These are phyloP conservation scores for Fusarium pseudocircinatum DNA, from an alignment of 2,329 filamentous ascomycete species.

Conservation along the genomic window DNA sequence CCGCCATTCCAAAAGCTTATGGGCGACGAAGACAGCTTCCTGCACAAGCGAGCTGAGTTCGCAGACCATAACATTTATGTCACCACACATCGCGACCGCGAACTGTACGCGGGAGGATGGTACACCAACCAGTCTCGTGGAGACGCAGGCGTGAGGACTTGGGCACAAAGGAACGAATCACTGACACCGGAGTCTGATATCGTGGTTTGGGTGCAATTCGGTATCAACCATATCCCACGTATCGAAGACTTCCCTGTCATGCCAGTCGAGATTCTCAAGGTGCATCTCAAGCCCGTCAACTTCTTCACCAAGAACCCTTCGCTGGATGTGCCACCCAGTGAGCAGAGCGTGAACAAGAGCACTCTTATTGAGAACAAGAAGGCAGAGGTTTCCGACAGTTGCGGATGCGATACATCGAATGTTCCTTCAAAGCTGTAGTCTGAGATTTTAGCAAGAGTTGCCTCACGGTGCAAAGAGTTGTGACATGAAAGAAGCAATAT, in stretches of 20 bases:
- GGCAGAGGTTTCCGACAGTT: background rate
- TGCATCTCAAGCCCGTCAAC: constrained; percentile 51
- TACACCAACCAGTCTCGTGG: constrained; percentile 60
- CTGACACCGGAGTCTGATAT: constrained; percentile 79
- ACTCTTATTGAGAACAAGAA: constrained; percentile 15
- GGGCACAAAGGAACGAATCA: constrained; percentile 49
- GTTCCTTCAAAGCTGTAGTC: constrained; percentile 12
- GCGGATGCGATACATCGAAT: constrained; percentile 5
- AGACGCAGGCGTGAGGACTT: constrained; percentile 46
- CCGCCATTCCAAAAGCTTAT: constrained; percentile 58
- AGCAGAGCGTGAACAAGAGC: constrained; percentile 31
- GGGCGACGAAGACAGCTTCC: constrained; percentile 55
- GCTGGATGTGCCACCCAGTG: constrained; percentile 53
- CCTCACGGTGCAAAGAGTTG: background rate
- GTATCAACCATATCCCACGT: constrained; percentile 59
- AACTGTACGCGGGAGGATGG: constrained; percentile 61
- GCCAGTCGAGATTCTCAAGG: constrained; percentile 34
- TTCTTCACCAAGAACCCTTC: constrained; percentile 61
- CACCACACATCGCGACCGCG: constrained; percentile 59
- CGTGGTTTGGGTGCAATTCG: constrained; percentile 60
- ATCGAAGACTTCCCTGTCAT: constrained; percentile 63
- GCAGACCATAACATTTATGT: constrained; percentile 61
- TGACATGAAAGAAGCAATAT: background rate
- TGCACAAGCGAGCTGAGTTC: constrained; percentile 55
- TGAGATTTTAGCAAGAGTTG: background rate